Base-by-base conservation (phyloP, 352 stramenopile genomes). In the Globisporangium uncinulatum region DNA sequence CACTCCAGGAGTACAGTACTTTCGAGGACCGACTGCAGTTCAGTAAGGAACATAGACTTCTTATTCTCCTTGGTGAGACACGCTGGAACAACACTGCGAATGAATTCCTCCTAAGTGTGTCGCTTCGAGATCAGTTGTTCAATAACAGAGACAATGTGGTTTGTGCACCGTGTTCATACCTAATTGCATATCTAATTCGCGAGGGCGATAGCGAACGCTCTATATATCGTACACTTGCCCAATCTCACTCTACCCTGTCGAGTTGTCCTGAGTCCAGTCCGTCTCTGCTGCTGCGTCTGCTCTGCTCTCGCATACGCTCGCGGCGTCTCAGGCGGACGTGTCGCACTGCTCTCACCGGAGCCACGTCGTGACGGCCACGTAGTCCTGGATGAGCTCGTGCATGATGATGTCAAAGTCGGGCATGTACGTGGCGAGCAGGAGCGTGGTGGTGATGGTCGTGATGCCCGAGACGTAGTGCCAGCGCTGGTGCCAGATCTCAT, bases 391-490 rank as follows among this genome's bases (percentile, higher is more conserved):
- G 52, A 89, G 67, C 47, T 90, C 75, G 70, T 88, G 71, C 67
- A 92, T 67, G 54, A 92, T 74, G 55, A 86, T 54, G 60, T 92
- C 83, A 63, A 92, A 92, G 57, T 90, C 70, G 15, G 83, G 83
- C 57, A 90, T 61, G 67, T 92, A 92, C 62, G 76, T 70, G 52
- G 73, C 75, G 57, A 92, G 64, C 58, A 90, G 78, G 47, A 89
- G 67, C 55, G 83, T 87, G 10, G 78, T 90, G 21, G 72, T 81
- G 29, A 90, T 83, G 45, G 83, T 92, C 51, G 80, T 91, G 50
- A 74, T 61, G 31, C 80, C 83, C 49, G 83, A 92, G 56, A 87
- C 76, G 70, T 89, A 92, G 67, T 92, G 83, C 83, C 83, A 92
- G 44, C 73, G 75, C 55, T 83, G 71, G 72, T 92, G 83, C 83